Conservation (phyloP, 768 basidiomycete genomes). For the Rhizopogon sp. region DNA sequence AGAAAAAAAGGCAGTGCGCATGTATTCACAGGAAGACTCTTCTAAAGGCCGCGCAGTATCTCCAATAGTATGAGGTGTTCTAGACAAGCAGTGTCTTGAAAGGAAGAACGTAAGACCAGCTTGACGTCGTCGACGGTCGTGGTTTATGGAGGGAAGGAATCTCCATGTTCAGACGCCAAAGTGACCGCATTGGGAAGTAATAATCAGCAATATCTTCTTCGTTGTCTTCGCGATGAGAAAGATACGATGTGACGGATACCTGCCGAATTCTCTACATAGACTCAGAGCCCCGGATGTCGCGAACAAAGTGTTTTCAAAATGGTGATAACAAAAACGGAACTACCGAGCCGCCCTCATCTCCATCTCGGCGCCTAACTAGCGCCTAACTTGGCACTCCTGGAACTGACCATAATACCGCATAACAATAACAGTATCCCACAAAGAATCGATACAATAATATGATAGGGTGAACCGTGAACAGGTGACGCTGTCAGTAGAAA, state of each 20-base stretch:
- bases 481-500: not conserved
- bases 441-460: not conserved
- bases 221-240: not conserved
- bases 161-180: not conserved
- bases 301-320: not conserved
- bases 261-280: not conserved
- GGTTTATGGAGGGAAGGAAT: not conserved
- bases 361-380: not conserved
- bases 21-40: not conserved
- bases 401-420: not conserved
- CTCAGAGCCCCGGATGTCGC: not conserved
- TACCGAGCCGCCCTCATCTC: not conserved
- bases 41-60: not conserved
- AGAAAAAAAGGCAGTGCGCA: constrained; percentile 1
- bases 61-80: not conserved
- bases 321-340: not conserved
- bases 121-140: not conserved
- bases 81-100: not conserved
- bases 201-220: not conserved
- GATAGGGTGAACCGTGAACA: not conserved
- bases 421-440: not conserved
- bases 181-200: not conserved
- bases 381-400: too few relatives aligned
- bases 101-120: not conserved
- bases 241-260: not conserved